phyloP scores from a whole-genome alignment of 2,329 filamentous ascomycete genomes.

The Onygenales sp. region DNA sequence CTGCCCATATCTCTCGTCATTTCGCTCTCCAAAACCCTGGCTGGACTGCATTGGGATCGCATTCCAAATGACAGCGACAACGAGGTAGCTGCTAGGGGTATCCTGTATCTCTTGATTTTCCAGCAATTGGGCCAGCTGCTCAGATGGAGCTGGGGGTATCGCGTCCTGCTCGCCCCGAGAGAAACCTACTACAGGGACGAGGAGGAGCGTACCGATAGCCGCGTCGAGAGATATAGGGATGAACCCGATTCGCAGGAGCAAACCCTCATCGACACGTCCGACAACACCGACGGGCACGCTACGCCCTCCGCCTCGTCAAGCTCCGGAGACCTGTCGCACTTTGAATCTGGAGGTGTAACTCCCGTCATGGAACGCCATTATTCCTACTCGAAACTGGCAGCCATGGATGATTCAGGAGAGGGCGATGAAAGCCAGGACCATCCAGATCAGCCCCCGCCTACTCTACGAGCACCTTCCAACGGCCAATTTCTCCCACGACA shows the following conservation, averaged over 20 bases:
- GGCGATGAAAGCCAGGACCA: constrained; percentile 9
- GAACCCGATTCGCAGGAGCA: constrained; percentile 28
- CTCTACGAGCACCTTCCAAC: neutral
- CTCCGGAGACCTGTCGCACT: constrained; percentile 12
- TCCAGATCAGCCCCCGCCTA: neutral
- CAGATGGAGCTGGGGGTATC: constrained; percentile 97
- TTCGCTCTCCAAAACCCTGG: constrained; percentile 83
- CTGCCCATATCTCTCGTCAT: constrained; percentile 92
- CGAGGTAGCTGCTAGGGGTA: constrained; percentile 85
- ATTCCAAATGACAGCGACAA: constrained; percentile 90
- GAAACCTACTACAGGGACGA: constrained; percentile 42
- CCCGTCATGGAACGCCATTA: constrained; percentile 25
- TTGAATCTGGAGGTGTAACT: constrained; percentile 31
- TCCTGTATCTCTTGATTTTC: constrained; percentile 92
- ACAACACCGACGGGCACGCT: constrained; percentile 6
- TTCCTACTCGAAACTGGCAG: constrained; percentile 26
- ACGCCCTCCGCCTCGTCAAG: constrained; percentile 6
- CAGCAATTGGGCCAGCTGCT: constrained; percentile 94
- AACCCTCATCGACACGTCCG: constrained; percentile 6
- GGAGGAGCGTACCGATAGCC: constrained; percentile 24
- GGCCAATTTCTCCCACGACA: constrained; percentile 27
- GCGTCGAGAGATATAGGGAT: constrained; percentile 32
- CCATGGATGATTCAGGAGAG: constrained; percentile 8
- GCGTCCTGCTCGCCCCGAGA: constrained; percentile 81
- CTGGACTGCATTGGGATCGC: constrained; percentile 86